Evolutionary conservation across 2,329 filamentous ascomycete species (phyloP), one percentile per base, ranked within the genome.

Genomic region (Didymella segeticola): DNA sequence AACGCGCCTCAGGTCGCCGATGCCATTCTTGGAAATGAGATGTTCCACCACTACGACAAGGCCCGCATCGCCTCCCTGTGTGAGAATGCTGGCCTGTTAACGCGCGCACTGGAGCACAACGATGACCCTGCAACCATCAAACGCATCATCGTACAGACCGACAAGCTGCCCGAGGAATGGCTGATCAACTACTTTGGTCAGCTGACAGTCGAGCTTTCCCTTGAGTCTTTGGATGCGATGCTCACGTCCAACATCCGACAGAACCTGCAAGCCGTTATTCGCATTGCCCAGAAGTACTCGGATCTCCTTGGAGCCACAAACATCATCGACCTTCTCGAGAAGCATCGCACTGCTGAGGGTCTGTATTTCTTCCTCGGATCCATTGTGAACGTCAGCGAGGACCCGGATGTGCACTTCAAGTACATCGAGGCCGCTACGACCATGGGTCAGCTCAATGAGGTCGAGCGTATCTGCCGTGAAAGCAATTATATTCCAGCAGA

Each of bases 281-380:
- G 96, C 70, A 89, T 99, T 61, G 91, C 93, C 29, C 97, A 96
- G 64, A 99, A 99, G 77, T 99, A 96, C 79, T 97, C 93, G 0
- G 96, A 99, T 71, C 86, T 98, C 8, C 85, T 99, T 23, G 93
- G 93, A 8, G 82, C 95, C n/a, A 88, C 86, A 53, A 87, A 87
- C 47, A 83, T 99, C 63, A 96, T 99, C 60, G 91, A 96, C 63
- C 84, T 99, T 6, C 89, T 99, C 45, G 95, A 99, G 80, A 97
- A 96, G 81, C 96, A 98, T 80, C 93, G 95, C 77, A 98, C 95
- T 29, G 88, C 91, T 3, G 95, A 99, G 77, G 95, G 95, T 74
- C 86, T 99, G 4, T 99, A 95, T 84, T 97, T 96, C 81, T 99
- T 97, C 79, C 86, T 99, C 14, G 95, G 95, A 57, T 96, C 93